Conservation (phyloP, 2,329 filamentous ascomycete species). For the Aspergillus arachidicola region DNA sequence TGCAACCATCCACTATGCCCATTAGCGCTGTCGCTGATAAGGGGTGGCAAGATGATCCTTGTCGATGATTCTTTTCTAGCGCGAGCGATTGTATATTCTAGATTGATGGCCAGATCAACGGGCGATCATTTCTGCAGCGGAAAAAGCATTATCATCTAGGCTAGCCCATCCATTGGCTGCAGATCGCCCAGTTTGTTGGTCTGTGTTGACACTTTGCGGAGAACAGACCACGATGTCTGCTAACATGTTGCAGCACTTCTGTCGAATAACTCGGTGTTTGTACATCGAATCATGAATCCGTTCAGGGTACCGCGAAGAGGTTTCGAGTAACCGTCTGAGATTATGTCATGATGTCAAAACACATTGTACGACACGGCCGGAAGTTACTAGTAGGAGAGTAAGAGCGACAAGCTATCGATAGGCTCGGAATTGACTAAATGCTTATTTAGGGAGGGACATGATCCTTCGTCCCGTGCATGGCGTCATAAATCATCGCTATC, state of each 20-base stretch:
- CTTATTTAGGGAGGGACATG: background rate
- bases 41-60: background rate
- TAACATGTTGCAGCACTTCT: background rate
- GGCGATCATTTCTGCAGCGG: background rate
- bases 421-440: background rate
- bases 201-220: background rate
- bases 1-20: background rate
- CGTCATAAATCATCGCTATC: background rate
- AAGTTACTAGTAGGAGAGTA: background rate
- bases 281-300: background rate
- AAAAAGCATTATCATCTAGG: background rate
- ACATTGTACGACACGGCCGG: background rate
- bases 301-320: background rate
- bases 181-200: background rate
- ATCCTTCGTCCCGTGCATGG: background rate
- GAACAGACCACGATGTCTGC: background rate
- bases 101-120: background rate
- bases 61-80: background rate
- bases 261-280: background rate
- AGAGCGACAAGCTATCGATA: background rate
- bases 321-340: background rate
- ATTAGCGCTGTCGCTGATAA: background rate
- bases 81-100: slow-evolving; percentile 4
- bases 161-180: background rate
- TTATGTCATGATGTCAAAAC: background rate